Evolutionary conservation across 2,329 filamentous ascomycete species (phyloP).

Genomic region (Emydomyces testavorans): DNA sequence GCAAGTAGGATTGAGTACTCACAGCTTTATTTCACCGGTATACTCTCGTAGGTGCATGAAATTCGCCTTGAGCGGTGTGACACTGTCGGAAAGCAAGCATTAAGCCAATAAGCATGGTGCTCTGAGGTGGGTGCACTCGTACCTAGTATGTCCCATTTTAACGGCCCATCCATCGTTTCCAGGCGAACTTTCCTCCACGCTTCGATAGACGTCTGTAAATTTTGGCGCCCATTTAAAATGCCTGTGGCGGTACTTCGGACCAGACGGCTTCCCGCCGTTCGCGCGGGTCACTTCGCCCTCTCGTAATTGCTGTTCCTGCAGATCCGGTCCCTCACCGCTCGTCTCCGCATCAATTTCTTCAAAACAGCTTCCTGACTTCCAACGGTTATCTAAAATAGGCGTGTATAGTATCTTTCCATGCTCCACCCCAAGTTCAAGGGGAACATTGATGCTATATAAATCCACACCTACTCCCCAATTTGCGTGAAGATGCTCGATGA

Average conservation of each 20-base stretch:
- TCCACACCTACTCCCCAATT: slow-evolving; percentile 67
- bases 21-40: slow-evolving; percentile 68
- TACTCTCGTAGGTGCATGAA: slow-evolving; percentile 66
- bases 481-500: slow-evolving; percentile 66
- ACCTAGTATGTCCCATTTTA: slow-evolving; percentile 77
- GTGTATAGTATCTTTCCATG: slow-evolving; percentile 67
- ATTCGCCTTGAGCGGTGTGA: slow-evolving; percentile 84
- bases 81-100: slow-evolving; percentile 40
- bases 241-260: slow-evolving; percentile 55
- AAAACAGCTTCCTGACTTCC: slow-evolving; percentile 76
- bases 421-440: slow-evolving; percentile 65
- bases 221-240: slow-evolving; percentile 92
- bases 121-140: slow-evolving; percentile 16
- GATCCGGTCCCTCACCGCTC: slow-evolving; percentile 47
- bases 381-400: slow-evolving; percentile 79
- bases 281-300: slow-evolving; percentile 45
- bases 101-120: neutral
- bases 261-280: slow-evolving; percentile 20
- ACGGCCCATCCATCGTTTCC: slow-evolving; percentile 93
- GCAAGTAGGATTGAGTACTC: slow-evolving; percentile 42
- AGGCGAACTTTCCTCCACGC: slow-evolving; percentile 64
- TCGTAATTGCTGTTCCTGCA: slow-evolving; percentile 63
- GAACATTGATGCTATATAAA: slow-evolving; percentile 86
- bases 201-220: slow-evolving; percentile 76
- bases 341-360: slow-evolving; percentile 58